Evolutionary conservation across 495 filamentous ascomycete species (phyloP).

Genomic region (Neurospora hispaniola): DNA sequence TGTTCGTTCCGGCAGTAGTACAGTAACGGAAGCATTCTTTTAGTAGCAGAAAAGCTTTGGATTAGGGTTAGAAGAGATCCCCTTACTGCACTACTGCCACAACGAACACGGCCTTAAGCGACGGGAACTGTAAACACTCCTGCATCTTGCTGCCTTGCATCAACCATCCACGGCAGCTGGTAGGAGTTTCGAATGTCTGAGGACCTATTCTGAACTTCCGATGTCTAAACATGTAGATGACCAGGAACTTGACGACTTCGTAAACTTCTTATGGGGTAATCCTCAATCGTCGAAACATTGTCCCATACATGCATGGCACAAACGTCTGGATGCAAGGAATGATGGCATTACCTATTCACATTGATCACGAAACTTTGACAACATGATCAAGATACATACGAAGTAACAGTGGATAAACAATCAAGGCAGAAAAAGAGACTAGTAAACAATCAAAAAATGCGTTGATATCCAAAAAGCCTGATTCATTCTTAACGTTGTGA

Average conservation of each 20-base stretch:
- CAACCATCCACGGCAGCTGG: background rate
- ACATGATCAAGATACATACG: too few species aligned
- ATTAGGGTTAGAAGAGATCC: too few species aligned
- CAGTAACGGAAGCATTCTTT: too few species aligned
- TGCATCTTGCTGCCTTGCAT: background rate
- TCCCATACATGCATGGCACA: background rate
- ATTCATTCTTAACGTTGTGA: too few species aligned
- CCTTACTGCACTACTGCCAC: too few species aligned
- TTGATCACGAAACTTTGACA: background rate
- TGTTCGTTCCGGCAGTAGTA: too few species aligned
- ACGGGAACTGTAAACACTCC: background rate
- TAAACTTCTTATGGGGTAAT: background rate
- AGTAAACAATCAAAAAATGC: too few species aligned
- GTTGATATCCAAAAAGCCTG: too few species aligned
- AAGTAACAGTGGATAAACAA: too few species aligned
- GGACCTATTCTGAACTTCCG: background rate
- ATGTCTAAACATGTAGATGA: background rate
- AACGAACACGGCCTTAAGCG: too few species aligned
- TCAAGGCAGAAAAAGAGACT: too few species aligned
- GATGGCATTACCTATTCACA: background rate
- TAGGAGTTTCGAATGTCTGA: background rate
- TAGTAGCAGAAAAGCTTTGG: too few species aligned
- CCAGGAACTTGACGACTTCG: background rate
- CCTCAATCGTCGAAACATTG: background rate
- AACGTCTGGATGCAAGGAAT: background rate